Evolutionary conservation across 2,329 filamentous ascomycete species (phyloP).

Genomic region (Graphilbum ipis-grandicollis): DNA sequence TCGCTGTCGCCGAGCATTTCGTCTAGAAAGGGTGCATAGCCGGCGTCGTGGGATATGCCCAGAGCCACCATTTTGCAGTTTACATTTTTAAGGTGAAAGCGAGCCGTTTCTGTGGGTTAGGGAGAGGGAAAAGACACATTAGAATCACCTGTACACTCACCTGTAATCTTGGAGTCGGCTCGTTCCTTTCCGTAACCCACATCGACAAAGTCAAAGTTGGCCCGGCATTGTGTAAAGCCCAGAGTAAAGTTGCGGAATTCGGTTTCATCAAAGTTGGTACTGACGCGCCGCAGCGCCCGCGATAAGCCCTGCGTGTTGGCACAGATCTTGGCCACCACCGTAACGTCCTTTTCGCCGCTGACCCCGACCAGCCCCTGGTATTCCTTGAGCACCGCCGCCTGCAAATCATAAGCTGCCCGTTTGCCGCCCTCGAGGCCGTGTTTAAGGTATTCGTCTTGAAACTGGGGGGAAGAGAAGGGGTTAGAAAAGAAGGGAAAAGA

Average conservation of each 20-base stretch:
- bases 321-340: conserved; percentile 38
- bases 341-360: conserved; percentile 29
- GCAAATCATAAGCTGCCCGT: conserved; percentile 31
- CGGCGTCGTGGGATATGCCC: conserved; percentile 43
- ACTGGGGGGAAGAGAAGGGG: conserved; percentile 22
- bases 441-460: conserved; percentile 35
- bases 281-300: conserved; percentile 30
- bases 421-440: conserved; percentile 39
- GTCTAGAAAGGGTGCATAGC: conserved; percentile 41
- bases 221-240: conserved; percentile 41
- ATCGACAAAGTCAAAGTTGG: conserved; percentile 47
- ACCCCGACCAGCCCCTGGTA: neutral
- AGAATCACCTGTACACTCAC: conserved; percentile 16
- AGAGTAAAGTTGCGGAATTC: conserved; percentile 37
- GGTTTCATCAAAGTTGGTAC: conserved; percentile 23
- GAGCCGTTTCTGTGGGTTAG: conserved; percentile 23
- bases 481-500: neutral
- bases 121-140: no score
- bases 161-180: conserved; percentile 42
- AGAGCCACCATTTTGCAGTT: conserved; percentile 46
- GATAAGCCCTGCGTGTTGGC: conserved; percentile 34
- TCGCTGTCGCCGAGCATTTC: conserved; percentile 29
- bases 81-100: conserved; percentile 40
- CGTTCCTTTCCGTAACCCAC: conserved; percentile 41
- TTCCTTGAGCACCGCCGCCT: conserved; percentile 19